phyloP scores from a whole-genome alignment of 2,329 filamentous ascomycete species.

The Ophiocordyceps sinensis region DNA sequence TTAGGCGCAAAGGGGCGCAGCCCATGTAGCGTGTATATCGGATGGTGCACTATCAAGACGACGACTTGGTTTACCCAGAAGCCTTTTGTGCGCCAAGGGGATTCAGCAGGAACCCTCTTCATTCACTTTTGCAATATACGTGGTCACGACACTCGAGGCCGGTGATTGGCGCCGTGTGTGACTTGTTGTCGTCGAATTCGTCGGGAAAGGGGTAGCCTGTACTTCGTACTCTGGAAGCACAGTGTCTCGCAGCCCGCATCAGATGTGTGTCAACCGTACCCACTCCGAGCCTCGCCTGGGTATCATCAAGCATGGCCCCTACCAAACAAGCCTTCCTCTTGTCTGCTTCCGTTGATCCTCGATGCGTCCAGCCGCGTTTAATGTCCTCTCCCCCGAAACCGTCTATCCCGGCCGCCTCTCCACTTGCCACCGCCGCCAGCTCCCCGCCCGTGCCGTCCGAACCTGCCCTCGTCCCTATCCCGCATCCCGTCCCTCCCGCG shows the following conservation, averaged over 20 bases:
- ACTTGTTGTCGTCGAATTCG: too few species aligned
- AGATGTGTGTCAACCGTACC: too few species aligned
- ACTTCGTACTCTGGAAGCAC: too few species aligned
- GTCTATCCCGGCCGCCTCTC: constrained; percentile 18
- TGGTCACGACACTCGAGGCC: not conserved
- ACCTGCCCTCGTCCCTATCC: constrained; percentile 18
- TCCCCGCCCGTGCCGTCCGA: constrained; percentile 12
- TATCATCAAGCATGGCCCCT: too few species aligned
- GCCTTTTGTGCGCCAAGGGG: not conserved
- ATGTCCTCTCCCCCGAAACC: constrained; percentile 21
- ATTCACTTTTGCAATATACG: not conserved
- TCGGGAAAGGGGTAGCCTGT: too few species aligned
- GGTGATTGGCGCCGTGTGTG: too few species aligned
- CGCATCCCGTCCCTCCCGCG: constrained; percentile 18
- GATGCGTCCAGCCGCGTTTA: constrained; percentile 4
- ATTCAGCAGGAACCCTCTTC: not conserved
- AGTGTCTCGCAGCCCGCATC: too few species aligned
- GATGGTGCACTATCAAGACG: not conserved
- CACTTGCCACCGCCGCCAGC: constrained; percentile 24
- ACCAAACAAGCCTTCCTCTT: too few species aligned
- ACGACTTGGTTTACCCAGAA: not conserved
- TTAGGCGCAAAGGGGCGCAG: constrained; percentile 1
- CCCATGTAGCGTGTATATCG: not conserved
- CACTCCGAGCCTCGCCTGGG: too few species aligned
- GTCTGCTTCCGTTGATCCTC: too few species aligned